Evolutionary conservation across 345 rosid species (phyloP), one percentile per base, ranked within the genome.

Genomic region (Anacardium occidentale): DNA sequence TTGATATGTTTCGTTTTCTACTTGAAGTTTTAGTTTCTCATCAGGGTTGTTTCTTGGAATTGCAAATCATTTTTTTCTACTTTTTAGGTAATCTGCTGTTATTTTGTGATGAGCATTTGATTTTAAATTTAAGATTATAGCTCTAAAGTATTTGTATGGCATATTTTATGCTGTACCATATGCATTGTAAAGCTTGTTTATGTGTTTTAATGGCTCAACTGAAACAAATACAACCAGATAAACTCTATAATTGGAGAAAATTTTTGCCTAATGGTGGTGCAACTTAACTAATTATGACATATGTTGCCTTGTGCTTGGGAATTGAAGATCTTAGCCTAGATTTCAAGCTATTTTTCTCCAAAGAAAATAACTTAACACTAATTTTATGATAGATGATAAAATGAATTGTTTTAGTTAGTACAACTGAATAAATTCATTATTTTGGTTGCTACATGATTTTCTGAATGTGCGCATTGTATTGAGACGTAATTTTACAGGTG

Each of bases 131-230:
- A 37, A 37, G 45, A 61, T 56, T 22, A 40, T n/a, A 0, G 44
- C 64, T 61, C 47, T 22, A 18, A 34, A 21, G 47, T 34, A 1
- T 45, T 18, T 34, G 44, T 29, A 18, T 15, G 64, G 64, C 42
- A 3, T 29, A 29, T 29, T 29, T 40, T 32, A 61, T 34, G 64
- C 8, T 18, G 22, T 61, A 12, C 47, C 7, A 34, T 61, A 47
- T 61, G 45, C 4, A 18, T 61, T 17, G 64, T 47, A 45, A 64
- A 64, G 45, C 68, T 47, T 65, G 69, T 42, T 15, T 65, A 4
- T 25, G 24, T 62, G 66, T 7, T 37, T 24, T 3, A 17, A 65
- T 42, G 17, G 24, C 56, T 65, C 15, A 48, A 25, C 40, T 15
- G 42, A 65, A 65, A 8, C 1, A 29, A 29, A 25, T 45, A 53